Evolutionary conservation across 2,329 filamentous ascomycete genomes (phyloP), one percentile per base, ranked within the genome.

Genomic region (Claviceps capensis): DNA sequence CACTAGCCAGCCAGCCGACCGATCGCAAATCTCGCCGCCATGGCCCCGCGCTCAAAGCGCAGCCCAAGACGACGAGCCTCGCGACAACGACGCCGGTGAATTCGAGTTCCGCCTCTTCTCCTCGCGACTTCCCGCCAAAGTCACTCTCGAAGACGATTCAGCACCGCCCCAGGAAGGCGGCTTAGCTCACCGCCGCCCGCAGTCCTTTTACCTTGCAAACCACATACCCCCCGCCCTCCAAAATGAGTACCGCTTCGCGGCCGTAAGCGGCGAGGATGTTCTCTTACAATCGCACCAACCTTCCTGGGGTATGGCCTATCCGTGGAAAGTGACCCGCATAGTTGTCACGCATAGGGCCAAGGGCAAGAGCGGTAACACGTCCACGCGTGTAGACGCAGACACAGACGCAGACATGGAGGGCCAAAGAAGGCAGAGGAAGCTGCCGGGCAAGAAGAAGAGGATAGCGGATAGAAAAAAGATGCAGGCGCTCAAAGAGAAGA

Each of bases 41-140:
- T 9, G 11, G 1, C 9, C 30, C 9, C 30, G 30, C 9, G 9
- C 9, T 34, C 30, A 34, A 34, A 34, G 30, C 30, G 9, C 30
- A 34, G 30, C 9, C 9, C 30, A 34, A 34, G 55, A 53, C 6
- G 59, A 66, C 14, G 64, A 59, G 7, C 58, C 56, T 6, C 59
- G 64, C 11, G 61, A 59, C 22, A 54, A 60, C 4, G 46, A 43
- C 22, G 53, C 43, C 11, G 55, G 52, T 50, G 71, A 72, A 50
- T 82, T 80, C 56, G 70, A 74, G 51, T 83, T 83, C 60, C 71
- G 76, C 8, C 71, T 83, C 30, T 83, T 83, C 61, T 72, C 72
- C 55, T 68, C 69, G 45, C 65, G 72, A 17, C 65, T 69, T 2
- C 63, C 67, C 1, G 69, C 71, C 49, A 81, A 74, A 53, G 71